Conservation (phyloP, 805 yeast species). For the Candida gorgasii region DNA sequence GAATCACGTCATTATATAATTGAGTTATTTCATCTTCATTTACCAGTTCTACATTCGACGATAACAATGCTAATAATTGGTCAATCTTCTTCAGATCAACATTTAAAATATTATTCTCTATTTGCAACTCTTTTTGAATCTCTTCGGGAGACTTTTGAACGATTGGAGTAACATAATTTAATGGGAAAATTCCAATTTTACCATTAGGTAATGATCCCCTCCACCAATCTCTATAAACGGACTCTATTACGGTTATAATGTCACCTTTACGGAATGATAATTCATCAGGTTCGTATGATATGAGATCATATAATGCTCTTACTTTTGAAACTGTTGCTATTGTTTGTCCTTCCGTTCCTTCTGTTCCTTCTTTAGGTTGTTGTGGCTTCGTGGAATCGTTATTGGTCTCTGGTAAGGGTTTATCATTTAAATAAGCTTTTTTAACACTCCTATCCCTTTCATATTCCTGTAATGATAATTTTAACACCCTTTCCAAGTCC, state of each 20-base stretch:
- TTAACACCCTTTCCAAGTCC: constrained; percentile 74
- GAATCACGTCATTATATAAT: constrained; percentile 69
- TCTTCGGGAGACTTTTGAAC: constrained; percentile 67
- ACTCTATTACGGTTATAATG: constrained; percentile 80
- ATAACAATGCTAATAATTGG: constrained; percentile 55
- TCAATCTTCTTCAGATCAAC: constrained; percentile 62
- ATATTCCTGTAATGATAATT: constrained; percentile 67
- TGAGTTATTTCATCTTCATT: constrained; percentile 68
- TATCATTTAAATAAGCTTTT: constrained; percentile 26
- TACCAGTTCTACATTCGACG: constrained; percentile 33
- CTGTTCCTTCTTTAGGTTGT: no score
- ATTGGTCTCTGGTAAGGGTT: constrained; percentile 42
- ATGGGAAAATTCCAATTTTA: constrained; percentile 83
- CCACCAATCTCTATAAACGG: constrained; percentile 95
- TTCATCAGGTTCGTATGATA: constrained; percentile 81
- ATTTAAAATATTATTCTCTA: constrained; percentile 55
- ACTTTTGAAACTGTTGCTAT: constrained; percentile 62
- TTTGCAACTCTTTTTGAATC: constrained; percentile 46
- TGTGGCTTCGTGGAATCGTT: no score
- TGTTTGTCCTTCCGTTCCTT: constrained; percentile 25
- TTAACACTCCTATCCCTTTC: constrained; percentile 38
- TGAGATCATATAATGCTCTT: constrained; percentile 79
- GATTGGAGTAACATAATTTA: constrained; percentile 84
- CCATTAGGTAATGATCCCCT: constrained; percentile 79
- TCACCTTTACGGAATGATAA: constrained; percentile 86